Base-by-base conservation (phyloP, 257 asterid genomes). In the Jacaranda copaia region DNA sequence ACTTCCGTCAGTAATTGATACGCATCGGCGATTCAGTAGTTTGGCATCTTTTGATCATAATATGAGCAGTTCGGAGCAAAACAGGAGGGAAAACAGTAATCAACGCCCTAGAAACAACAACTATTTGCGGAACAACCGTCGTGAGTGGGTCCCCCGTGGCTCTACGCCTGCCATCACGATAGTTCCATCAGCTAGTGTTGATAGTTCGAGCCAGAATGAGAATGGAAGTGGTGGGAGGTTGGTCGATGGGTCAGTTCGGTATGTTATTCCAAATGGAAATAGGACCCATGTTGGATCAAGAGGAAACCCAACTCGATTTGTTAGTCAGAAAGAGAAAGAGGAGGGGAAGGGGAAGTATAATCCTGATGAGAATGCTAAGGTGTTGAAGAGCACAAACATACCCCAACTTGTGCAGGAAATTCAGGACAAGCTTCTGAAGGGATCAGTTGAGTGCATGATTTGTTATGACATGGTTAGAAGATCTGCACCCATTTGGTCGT, bases 391-490 rank as follows among this genome's bases (percentile, higher is more conserved):
- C 53, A 69, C 56, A 38, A 90, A 85, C 79, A 70, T 93, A 61
- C 99, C 99, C 61, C 90, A 89, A 51, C 98, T 96, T 64, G 96
- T 91, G 84, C 99, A 93, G 81, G 99, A 93, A 79, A 96, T 96
- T 65, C 90, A 93, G 89, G 99, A 96, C 71, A 96, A 96, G 85
- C 91, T 96, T 38, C 61, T 75, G 74, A 96, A 88, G 80, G 93
- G 97, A 40, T 76, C 90, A 0, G 88, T 93, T n/a, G 99, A 96
- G 83, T 96, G 99, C 90, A 96, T 96, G 99, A 96, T 96, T 70
- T 96, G 99, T 74, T 96, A 96, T 55, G 99, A 96, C 70, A 96
- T 93, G 97, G 99, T 96, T 56, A 76, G 96, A 76, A 89, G 99
- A 80, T 86, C 97, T 46, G 96, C 97, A 8, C 89, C 97, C 9